phyloP scores from a whole-genome alignment of 2,329 filamentous ascomycete species.

The Fusarium sp. region DNA sequence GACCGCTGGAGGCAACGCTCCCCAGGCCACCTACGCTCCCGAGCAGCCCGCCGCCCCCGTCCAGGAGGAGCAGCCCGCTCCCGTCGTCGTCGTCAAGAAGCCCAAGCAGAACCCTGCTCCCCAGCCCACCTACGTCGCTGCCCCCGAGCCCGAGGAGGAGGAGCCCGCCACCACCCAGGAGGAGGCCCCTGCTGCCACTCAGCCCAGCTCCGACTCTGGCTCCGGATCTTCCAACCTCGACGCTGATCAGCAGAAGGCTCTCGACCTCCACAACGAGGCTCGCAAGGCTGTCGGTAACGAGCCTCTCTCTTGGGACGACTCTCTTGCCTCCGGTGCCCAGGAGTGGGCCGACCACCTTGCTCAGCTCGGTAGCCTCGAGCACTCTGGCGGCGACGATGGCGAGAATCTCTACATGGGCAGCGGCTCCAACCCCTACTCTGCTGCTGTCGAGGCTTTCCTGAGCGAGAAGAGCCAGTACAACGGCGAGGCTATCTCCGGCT shows the following conservation, averaged over 20 bases:
- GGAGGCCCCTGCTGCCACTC: neutral
- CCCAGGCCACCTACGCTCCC: neutral
- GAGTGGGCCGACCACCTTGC: conserved; percentile 39
- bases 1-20: conserved; percentile 12
- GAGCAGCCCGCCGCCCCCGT: neutral
- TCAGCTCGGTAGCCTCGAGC: conserved; percentile 28
- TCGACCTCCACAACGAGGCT: conserved; percentile 42
- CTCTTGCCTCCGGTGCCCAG: conserved; percentile 38
- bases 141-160: neutral
- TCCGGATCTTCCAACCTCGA: conserved; percentile 22
- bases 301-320: conserved; percentile 34
- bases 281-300: conserved; percentile 35
- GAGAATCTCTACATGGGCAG: conserved; percentile 43
- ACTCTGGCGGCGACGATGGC: conserved; percentile 35
- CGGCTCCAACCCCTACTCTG: conserved; percentile 22
- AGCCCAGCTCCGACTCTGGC: conserved; percentile 3
- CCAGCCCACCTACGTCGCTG: neutral
- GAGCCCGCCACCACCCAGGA: neutral
- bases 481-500: conserved; percentile 30
- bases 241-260: conserved; percentile 36
- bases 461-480: conserved; percentile 39
- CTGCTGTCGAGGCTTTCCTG: conserved; percentile 37
- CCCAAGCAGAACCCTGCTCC: neutral
- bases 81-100: conserved; percentile 10
- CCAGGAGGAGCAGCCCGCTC: neutral